These are phyloP conservation scores for Exserohilum rostratum DNA, from an alignment of 2,329 filamentous ascomycete genomes.

Conservation along the genomic window DNA sequence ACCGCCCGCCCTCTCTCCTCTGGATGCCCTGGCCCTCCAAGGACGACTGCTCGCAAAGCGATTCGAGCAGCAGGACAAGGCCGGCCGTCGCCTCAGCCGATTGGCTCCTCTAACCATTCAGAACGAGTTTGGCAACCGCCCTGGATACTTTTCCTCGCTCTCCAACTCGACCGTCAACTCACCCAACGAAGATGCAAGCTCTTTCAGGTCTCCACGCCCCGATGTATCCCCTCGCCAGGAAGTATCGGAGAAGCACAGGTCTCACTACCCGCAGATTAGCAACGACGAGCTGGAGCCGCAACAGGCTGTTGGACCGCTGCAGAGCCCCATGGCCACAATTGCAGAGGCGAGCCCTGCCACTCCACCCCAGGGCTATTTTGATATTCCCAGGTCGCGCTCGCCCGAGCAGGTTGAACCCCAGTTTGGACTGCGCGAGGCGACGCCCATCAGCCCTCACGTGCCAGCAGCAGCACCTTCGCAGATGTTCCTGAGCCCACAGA, in stretches of 20 bases:
- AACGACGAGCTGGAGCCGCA: conserved; percentile 38
- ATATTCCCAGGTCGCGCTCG: conserved; percentile 52
- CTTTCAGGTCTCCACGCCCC: conserved; percentile 32
- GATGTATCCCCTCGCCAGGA: conserved; percentile 37
- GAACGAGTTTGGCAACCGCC: conserved; percentile 78
- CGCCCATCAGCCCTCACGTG: conserved; percentile 48
- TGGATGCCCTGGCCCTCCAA: conserved; percentile 94
- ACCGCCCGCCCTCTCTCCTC: conserved; percentile 87
- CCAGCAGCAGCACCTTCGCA: conserved; percentile 39
- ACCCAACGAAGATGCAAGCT: conserved; percentile 55
- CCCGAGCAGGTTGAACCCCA: conserved; percentile 54
- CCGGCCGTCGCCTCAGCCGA: conserved; percentile 81
- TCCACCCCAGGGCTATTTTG: conserved; percentile 52
- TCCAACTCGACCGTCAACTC: conserved; percentile 63
- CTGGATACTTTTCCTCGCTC: conserved; percentile 79
- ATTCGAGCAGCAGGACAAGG: conserved; percentile 74
- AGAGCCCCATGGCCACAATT: conserved; percentile 43
- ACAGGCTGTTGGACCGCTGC: conserved; percentile 34
- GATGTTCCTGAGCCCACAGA: conserved; percentile 45
- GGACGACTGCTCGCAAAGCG: conserved; percentile 86
- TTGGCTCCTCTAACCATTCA: conserved; percentile 82
- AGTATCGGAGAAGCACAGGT: conserved; percentile 43
- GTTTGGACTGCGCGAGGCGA: conserved; percentile 51
- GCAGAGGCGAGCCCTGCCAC: conserved; percentile 38
- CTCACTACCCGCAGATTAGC: conserved; percentile 45